Evolutionary conservation across 2,329 filamentous ascomycete genomes (phyloP), one percentile per base, ranked within the genome.

Genomic region (Ophiognomonia clavigignenti-juglandacearum): DNA sequence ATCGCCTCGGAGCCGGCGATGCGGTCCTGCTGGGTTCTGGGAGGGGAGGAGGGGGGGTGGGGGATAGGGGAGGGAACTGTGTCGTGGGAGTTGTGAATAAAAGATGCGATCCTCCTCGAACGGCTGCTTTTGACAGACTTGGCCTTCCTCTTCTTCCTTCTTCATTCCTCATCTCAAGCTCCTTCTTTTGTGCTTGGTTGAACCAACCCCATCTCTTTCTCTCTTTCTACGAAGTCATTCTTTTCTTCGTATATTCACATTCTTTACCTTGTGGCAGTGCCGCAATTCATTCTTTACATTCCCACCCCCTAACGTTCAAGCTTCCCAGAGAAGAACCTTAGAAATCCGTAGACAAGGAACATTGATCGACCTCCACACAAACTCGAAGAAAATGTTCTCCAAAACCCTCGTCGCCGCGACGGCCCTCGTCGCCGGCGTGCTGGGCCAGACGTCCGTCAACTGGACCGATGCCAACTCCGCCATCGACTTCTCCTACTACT

Each of bases 221-320:
- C 36, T 43, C 36, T 20, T 32, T 22, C 23, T 31, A 20, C 50
- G 46, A 49, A 46, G 50, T 46, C 50, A 43, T 43, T 49, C 46
- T 36, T 52, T 49, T 36, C 46, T 52, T 49, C 45, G 46, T 41
- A 24, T 34, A 34, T 26, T 26, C 14, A 49, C 45, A 24, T 49
- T 51, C 45, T 43, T 49, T 52, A 16, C 32, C 24, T 26, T 40
- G 50, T 52, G 50, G 50, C 50, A 49, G 50, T 13, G 50, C 50
- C 50, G 38, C 29, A 26, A 39, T 45, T 31, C 34, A 9, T 38
- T 26, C 39, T 37, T 43, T 34, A 35, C 40, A 27, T 34, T 40
- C 24, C 23, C 22, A 43, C 38, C 22, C 22, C 22, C 29, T n/a
- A n/a, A n/a, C n/a, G n/a, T n/a, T n/a, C n/a, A n/a, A n/a, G n/a